Percentiles rank a stretch among this genome's conserved stretches.
Conservation (phyloP, 257 asterid genomes). For the Hygrophila difformis region DNA sequence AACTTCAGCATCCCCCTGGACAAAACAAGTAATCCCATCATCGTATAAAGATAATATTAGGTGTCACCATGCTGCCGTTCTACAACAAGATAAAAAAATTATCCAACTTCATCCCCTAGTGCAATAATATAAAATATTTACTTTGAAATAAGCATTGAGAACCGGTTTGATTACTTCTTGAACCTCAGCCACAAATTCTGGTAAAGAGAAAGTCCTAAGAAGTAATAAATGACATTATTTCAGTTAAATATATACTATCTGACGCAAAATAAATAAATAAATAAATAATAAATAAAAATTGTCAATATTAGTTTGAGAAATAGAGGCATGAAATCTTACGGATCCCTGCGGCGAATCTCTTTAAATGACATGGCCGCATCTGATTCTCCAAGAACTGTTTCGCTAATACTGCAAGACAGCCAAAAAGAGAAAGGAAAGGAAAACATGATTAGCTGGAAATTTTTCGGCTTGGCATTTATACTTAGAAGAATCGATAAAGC, state of each 20-base stretch:
- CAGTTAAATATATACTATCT: background rate
- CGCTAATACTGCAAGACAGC: constrained; percentile 59
- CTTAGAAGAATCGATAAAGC: background rate
- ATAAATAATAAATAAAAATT: too few relatives aligned
- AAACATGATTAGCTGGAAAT: constrained; percentile 7
- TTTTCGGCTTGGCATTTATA: background rate
- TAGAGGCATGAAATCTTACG: constrained; percentile 41
- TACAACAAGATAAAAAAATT: background rate
- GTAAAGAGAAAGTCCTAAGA: constrained; percentile 73
- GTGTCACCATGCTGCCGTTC: background rate
- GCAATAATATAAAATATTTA: constrained; percentile 23
- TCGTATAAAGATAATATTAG: background rate
- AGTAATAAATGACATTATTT: constrained; percentile 18
- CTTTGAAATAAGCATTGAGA: constrained; percentile 80
- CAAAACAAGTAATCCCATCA: constrained; percentile 9
- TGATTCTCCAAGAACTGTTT: constrained; percentile 93
- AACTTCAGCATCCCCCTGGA: constrained; percentile 62
- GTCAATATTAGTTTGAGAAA: background rate
- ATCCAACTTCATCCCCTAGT: too few relatives aligned
- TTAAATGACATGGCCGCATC: constrained; percentile 83
- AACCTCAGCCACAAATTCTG: constrained; percentile 93
- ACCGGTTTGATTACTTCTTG: constrained; percentile 92
- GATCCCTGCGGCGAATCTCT: constrained; percentile 92
- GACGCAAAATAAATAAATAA: too few relatives aligned
- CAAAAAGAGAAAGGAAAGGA: constrained; percentile 9